phyloP scores from a whole-genome alignment of 176 grass and related monocot genomes.

The Triticum aestivum region DNA sequence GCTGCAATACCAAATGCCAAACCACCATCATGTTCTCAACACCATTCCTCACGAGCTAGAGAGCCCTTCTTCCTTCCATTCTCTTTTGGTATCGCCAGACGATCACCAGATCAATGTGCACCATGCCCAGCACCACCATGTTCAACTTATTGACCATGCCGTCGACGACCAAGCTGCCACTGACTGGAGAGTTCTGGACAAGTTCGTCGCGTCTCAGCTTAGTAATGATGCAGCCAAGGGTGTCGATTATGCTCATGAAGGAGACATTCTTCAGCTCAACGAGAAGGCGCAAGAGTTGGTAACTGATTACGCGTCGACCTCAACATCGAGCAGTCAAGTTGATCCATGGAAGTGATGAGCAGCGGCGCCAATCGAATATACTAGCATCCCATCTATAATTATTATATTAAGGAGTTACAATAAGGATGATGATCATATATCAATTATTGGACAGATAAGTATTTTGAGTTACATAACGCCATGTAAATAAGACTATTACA shows the following conservation, averaged over 20 bases:
- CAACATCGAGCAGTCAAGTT: slow-evolving; percentile 83
- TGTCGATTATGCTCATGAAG: slow-evolving; percentile 46
- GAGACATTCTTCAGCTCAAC: slow-evolving; percentile 58
- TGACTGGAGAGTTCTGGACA: slow-evolving; percentile 87
- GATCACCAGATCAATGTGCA: slow-evolving; percentile 36
- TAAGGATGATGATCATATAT: slow-evolving; percentile 36
- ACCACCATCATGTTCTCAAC: slow-evolving; percentile 49
- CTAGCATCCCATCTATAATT: slow-evolving; percentile 23
- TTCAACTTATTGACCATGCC: slow-evolving; percentile 48
- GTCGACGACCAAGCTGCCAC: slow-evolving; percentile 62
- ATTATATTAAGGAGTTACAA: slow-evolving; percentile 39
- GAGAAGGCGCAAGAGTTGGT: slow-evolving; percentile 60
- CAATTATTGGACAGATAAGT: slow-evolving; percentile 44
- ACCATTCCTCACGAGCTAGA: slow-evolving; percentile 65
- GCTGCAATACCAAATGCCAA: slow-evolving; percentile 65
- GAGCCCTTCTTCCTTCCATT: slow-evolving; percentile 56
- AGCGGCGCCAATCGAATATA: slow-evolving; percentile 27
- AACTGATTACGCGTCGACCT: slow-evolving; percentile 66
- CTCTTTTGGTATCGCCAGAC: slow-evolving; percentile 49
- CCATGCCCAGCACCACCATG: slow-evolving; percentile 43
- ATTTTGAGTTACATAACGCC: slow-evolving; percentile 34
- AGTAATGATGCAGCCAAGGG: slow-evolving; percentile 70
- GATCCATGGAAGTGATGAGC: slow-evolving; percentile 85
- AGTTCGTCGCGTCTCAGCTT: slow-evolving; percentile 94
- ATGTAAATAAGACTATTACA: slow-evolving; percentile 47